These are phyloP conservation scores for Datura wrightii DNA, from an alignment of 257 asterid species.

Conservation along the genomic window DNA sequence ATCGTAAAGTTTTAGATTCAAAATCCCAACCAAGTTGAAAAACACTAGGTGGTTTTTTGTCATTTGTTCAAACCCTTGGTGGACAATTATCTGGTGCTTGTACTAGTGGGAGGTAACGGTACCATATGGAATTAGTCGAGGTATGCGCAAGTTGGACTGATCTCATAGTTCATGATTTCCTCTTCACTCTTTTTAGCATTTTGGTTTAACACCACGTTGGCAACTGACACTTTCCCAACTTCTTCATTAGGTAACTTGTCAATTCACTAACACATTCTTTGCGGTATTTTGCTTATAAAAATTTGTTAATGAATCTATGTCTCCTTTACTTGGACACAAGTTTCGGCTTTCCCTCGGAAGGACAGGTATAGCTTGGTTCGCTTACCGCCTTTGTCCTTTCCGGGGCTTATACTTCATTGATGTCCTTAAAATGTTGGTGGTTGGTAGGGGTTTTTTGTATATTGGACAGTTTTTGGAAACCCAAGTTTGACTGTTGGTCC, in stretches of 20 bases:
- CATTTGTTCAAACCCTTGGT: not conserved
- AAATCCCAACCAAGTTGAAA: no score
- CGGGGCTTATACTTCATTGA: not conserved
- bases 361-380: not conserved
- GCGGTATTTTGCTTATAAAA: no score
- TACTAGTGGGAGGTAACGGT: not conserved
- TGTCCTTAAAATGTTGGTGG: not conserved
- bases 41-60: no score
- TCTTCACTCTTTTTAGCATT: not conserved
- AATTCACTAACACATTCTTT: not conserved
- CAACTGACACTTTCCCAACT: not conserved
- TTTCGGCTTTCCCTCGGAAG: not conserved
- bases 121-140: not conserved
- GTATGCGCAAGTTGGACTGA: not conserved
- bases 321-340: not conserved
- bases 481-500: not conserved
- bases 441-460: not conserved
- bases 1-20: no score
- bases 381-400: not conserved
- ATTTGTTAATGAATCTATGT: not conserved
- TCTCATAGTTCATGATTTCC: not conserved
- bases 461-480: not conserved
- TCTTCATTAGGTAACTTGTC: not conserved
- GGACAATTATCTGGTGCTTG: not conserved
- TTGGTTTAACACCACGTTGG: not conserved